A percentile compares a stretch with the other conserved stretches of the same genome.
Evolutionary conservation across 768 basidiomycete genomes (phyloP).

Genomic region (Lactarius indigo): DNA sequence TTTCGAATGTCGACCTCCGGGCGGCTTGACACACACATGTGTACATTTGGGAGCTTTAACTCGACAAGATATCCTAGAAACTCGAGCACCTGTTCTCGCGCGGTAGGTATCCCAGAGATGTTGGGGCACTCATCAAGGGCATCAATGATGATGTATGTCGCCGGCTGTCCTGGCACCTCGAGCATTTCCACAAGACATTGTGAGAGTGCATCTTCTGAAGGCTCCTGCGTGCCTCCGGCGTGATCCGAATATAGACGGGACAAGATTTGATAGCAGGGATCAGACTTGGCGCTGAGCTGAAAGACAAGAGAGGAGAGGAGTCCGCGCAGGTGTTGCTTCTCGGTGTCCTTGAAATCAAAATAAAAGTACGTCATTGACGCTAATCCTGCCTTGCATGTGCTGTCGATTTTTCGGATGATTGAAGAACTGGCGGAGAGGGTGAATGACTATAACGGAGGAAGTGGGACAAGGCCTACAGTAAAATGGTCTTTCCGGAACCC

Average conservation of each 20-base stretch:
- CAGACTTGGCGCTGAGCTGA: constrained; percentile 2
- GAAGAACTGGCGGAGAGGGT: not conserved
- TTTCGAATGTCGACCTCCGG: constrained; percentile 3
- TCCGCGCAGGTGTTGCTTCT: not conserved
- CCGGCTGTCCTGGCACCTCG: not conserved
- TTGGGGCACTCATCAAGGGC: constrained; percentile 11
- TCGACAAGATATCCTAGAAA: not conserved
- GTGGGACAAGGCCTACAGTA: not conserved
- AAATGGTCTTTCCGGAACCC: constrained; percentile 9
- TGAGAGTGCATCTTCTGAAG: not conserved
- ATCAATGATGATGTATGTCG: not conserved
- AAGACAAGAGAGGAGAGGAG: constrained; percentile 2
- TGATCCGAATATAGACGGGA: constrained; percentile 1
- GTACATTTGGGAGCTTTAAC: not conserved
- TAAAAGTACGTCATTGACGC: constrained; percentile 6
- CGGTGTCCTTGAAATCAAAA: constrained; percentile 4
- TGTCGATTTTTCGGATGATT: not conserved
- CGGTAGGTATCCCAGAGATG: not conserved
- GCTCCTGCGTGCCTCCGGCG: not conserved
- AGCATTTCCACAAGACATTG: constrained; percentile 6
- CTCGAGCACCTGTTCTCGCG: not conserved
- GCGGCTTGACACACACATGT: constrained; percentile 7
- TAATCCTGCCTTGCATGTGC: not conserved
- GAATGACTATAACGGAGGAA: not conserved
- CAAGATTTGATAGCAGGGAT: not conserved